Evolutionary conservation across 192 early-diverging fungal genomes (phyloP), one percentile per base, ranked within the genome.

Genomic region (Linnemannia elongata): DNA sequence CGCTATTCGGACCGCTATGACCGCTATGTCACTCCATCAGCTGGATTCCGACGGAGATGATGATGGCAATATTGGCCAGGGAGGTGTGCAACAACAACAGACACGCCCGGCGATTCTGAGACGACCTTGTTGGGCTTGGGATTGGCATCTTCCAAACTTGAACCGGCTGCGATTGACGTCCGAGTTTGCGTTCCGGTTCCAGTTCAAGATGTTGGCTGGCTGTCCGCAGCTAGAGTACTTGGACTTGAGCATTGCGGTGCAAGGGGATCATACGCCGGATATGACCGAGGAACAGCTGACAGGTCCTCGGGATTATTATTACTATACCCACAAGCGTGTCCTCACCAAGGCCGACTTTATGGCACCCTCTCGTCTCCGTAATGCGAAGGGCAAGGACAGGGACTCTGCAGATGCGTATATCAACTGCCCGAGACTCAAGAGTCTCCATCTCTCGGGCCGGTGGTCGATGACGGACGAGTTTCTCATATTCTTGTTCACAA

Each of bases 161-260:
- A 38, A 15, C 20, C 8, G 15, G 0, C 22, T 82, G 0, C 13
- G 41, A 17, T 35, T 82, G 33, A n/a, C 42, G 12, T 22, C 41
- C 33, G 81, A 72, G n/a, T 82, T 82, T 54, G 75, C 57, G 30
- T 63, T 44, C 42, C 27, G 75, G 35, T 82, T 82, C 76, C 39
- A 77, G 60, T 82, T 82, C 45, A 71, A 3, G 39, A 73, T 77
- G 81, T n/a, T 82, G 66, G 81, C 52, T 24, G 20, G 55, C 1
- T 82, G 81, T 63, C 81, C 81, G 1, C 44, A 30, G 15, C 69
- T 82, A 8, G 54, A 72, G 45, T 22, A 27, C 27, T 57, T 82
- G 9, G 18, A n/a, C 4, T 17, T 82, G 20, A 76, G 24, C 52
- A 72, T 82, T 55, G 39, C 57, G 17, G 41, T 22, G 0, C 39